Base-by-base conservation (phyloP, 805 yeast genomes). In the Candida maesae region DNA sequence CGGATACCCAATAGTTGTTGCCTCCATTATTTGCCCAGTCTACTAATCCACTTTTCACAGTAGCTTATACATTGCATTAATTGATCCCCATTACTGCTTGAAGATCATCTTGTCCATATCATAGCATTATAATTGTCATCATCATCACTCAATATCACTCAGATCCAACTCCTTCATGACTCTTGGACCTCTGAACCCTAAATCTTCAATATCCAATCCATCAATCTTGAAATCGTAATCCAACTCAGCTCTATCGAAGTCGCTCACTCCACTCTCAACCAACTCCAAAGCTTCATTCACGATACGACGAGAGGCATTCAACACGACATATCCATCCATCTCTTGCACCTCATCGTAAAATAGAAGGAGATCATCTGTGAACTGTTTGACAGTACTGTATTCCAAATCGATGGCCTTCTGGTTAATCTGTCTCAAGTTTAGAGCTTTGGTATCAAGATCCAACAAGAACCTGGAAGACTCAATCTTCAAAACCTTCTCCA, bases 111-210 rank as follows among this genome's bases (percentile, higher is more conserved):
- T n/a, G n/a, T n/a, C n/a, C n/a, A n/a, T n/a, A n/a, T n/a, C n/a
- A n/a, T 10, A 25, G n/a, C 28, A 25, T 25, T 25, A 25, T 9
- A 25, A 25, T 8, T 9, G n/a, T 6, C n/a, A 25, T 25, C 11
- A 6, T 5, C 28, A 7, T 33, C 35, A 21, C 13, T 49, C 55
- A 13, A 49, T 14, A 23, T 51, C 53, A 38, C 53, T 51, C 16
- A 67, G 45, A 4, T 50, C 63, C 32, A 57, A 60, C 15, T 59
- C 53, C 33, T 55, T 39, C 60, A 66, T 53, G 2, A 56, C 35
- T 6, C 37, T 19, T 3, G 49, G 45, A 1, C 68, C 70, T 12
- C 47, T 53, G 61, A 68, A 65, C 12, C 31, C 35, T 8, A 50
- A 52, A 15, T 46, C 47, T 16, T 48, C 43, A 2, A 59, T 39